A percentile compares a stretch with the other conserved stretches of the same genome.
Conservation (phyloP, 164 flowering plant species). For the Magnolia officinalis region DNA sequence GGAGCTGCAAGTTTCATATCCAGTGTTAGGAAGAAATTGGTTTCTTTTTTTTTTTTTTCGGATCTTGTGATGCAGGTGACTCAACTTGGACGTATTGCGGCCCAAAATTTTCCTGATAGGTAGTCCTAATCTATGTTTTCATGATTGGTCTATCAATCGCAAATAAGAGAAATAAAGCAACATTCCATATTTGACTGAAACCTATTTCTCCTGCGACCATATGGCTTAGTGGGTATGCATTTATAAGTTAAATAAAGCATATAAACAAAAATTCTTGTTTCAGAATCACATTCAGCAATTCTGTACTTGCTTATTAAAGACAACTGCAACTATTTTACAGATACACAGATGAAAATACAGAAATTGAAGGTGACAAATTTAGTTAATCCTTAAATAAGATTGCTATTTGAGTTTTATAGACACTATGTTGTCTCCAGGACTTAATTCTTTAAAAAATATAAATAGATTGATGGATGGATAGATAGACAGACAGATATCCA, state of each 20-base stretch:
- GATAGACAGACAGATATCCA: too few species aligned
- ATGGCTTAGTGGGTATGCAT: not conserved
- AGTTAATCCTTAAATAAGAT: not conserved
- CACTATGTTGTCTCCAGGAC: not conserved
- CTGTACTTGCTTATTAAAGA: slow-evolving; percentile 70
- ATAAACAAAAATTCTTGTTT: slow-evolving; percentile 32
- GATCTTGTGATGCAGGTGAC: too few species aligned
- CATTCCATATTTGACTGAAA: too few species aligned
- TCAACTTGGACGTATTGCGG: too few species aligned
- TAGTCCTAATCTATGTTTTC: too few species aligned
- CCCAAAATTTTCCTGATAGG: too few species aligned
- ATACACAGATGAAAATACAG: slow-evolving; percentile 41
- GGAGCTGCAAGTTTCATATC: not conserved
- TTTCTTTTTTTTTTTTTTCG: too few species aligned
- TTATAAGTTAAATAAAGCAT: slow-evolving; percentile 1
- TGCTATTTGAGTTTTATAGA: not conserved
- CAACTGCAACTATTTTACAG: slow-evolving; percentile 37
- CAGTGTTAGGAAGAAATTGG: not conserved
- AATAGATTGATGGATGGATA: not conserved
- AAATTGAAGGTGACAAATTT: slow-evolving; percentile 53
- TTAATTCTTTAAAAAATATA: not conserved
- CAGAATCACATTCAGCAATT: slow-evolving; percentile 71
- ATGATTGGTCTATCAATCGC: too few species aligned
- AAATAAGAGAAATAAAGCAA: too few species aligned
- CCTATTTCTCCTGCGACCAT: too few species aligned